A percentile compares a stretch with the other conserved stretches of the same genome.
Conservation (phyloP, 345 rosid genomes). For the Aegle marmelos region DNA sequence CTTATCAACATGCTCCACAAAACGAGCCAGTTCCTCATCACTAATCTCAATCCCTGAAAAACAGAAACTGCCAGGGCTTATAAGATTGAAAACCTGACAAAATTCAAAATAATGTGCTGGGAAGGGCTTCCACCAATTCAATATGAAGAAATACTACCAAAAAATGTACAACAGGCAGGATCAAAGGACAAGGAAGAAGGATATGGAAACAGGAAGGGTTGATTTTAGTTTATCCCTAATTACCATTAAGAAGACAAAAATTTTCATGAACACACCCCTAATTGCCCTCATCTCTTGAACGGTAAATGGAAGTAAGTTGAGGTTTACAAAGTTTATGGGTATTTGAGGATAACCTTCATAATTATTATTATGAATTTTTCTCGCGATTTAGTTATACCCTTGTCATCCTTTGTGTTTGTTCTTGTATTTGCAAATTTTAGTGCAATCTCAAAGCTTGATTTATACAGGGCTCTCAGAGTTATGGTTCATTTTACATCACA, state of each 20-base stretch:
- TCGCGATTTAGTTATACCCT: conserved; percentile 2
- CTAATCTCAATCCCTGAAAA: conserved; percentile 78
- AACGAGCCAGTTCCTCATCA: conserved; percentile 83
- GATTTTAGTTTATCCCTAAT: no score
- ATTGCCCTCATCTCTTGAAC: no score
- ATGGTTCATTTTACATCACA: not conserved
- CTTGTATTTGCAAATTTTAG: not conserved
- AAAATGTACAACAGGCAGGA: not conserved
- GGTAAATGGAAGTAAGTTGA: no score
- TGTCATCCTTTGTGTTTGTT: not conserved
- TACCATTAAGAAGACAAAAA: no score
- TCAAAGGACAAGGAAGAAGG: conserved; percentile 3
- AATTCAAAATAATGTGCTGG: not conserved
- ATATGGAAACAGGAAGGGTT: not conserved
- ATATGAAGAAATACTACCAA: not conserved
- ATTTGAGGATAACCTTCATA: not conserved
- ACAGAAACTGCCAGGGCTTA: conserved; percentile 43
- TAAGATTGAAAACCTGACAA: conserved; percentile 20
- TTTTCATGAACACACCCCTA: no score
- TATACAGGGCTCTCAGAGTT: not conserved
- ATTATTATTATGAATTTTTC: not conserved
- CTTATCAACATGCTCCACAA: conserved; percentile 96
- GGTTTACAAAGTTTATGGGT: no score
- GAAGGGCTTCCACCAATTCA: conserved; percentile 10
- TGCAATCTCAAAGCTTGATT: not conserved